Percentiles rank a stretch among this genome's conserved stretches.
Conservation (phyloP, 2,329 filamentous ascomycete species). For the Lasiodiplodia sp. region DNA sequence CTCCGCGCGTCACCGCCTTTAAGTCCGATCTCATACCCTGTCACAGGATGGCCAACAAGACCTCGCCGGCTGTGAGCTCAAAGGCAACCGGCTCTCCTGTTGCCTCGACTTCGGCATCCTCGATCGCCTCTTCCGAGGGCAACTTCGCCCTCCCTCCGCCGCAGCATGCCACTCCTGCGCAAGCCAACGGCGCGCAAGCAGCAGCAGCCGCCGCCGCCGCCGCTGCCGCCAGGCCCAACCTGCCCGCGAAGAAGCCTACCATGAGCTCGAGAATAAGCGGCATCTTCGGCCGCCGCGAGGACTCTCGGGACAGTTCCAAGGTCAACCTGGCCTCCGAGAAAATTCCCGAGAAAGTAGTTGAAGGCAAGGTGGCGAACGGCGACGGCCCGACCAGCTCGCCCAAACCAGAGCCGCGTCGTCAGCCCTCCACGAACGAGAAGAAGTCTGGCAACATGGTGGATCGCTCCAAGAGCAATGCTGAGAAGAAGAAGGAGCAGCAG, state of each 20-base stretch:
- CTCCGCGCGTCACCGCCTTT: conserved; percentile 46
- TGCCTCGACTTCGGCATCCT: conserved; percentile 47
- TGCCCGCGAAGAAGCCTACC: conserved; percentile 44
- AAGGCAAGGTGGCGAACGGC: conserved; percentile 39
- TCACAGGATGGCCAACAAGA: conserved; percentile 43
- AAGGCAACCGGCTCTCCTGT: conserved; percentile 43
- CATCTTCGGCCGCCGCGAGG: conserved; percentile 43
- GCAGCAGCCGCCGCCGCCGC: conserved; percentile 37
- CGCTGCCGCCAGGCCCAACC: conserved; percentile 42
- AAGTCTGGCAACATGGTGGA: conserved; percentile 19
- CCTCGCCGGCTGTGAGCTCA: conserved; percentile 37
- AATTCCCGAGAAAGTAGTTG: conserved; percentile 39
- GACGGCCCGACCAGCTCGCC: conserved; percentile 34
- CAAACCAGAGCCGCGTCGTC: conserved; percentile 42
- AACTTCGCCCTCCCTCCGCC: conserved; percentile 41
- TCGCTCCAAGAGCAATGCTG: conserved; percentile 31
- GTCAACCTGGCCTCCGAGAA: conserved; percentile 31
- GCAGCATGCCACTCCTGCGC: conserved; percentile 32
- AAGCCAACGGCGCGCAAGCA: conserved; percentile 36
- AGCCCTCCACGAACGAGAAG: conserved; percentile 40
- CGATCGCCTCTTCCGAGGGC: conserved; percentile 46
- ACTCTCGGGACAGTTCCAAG: conserved; percentile 39
- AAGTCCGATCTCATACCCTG: conserved; percentile 16
- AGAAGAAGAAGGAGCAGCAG: conserved; percentile 39
- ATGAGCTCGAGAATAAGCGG: conserved; percentile 53